These are phyloP conservation scores for Syncephalis fuscata DNA, from an alignment of 371 early-diverging fungal species.

Conservation along the genomic window DNA sequence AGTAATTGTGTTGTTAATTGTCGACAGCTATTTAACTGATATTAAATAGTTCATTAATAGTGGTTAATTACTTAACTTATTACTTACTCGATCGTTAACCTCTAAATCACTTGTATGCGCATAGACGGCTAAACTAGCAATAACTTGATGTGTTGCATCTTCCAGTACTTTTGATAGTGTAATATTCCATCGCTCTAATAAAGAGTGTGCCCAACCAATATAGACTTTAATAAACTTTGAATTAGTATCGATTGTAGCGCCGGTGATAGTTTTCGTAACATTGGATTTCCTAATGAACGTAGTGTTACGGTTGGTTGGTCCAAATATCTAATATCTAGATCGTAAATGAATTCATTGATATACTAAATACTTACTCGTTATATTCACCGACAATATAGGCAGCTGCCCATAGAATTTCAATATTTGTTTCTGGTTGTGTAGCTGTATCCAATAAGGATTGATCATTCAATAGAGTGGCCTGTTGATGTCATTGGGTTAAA, in stretches of 20 bases:
- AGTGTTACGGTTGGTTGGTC: no score
- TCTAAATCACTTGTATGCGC: constrained; percentile 44
- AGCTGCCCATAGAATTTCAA: constrained; percentile 65
- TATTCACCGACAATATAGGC: constrained; percentile 88
- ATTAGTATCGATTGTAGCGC: no score
- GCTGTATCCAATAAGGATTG: constrained; percentile 37
- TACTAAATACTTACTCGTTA: constrained; percentile 28
- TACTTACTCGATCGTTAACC: constrained; percentile 61
- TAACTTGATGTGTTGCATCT: not conserved
- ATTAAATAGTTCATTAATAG: constrained; percentile 11
- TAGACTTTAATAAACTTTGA: no score
- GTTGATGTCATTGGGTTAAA: not conserved
- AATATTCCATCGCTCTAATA: not conserved
- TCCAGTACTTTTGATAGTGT: not conserved
- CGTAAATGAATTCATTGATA: no score
- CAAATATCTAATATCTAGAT: no score
- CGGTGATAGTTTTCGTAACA: no score
- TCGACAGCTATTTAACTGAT: no score
- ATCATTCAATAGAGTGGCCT: constrained; percentile 39
- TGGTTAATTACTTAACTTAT: constrained; percentile 8
- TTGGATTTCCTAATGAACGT: no score
- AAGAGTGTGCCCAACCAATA: no score
- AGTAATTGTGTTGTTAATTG: no score
- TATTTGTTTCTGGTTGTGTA: constrained; percentile 41
- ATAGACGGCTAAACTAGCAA: constrained; percentile 8